Base-by-base conservation (phyloP, 2,329 filamentous ascomycete genomes). In the Xylaria sp. region DNA sequence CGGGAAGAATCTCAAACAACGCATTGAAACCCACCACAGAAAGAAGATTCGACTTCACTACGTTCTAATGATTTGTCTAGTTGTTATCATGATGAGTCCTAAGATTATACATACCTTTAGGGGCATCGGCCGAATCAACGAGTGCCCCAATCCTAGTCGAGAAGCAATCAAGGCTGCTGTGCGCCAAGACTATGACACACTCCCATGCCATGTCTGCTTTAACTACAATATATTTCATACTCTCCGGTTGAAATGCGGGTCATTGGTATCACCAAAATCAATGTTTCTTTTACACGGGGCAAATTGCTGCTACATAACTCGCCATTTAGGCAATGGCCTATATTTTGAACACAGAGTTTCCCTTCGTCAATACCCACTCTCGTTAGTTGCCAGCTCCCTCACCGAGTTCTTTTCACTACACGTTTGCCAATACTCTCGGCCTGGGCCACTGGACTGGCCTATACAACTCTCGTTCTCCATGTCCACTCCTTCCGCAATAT, bases 401-500 rank as follows among this genome's bases (percentile, higher is more conserved):
- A 32, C 32, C 25, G 18, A 43, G 18, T 13, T 61, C 34, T 25
- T 30, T 8, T 36, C 39, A 57, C 23, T 32, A 67, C 65, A 56
- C 32, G 36, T 32, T 56, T 43, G 13, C 10, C 36, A 55, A 43
- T 15, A 25, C 23, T 3, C 20, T 43, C 46, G 15, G 52, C 32
- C 28, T 65, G 41, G 62, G 58, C 52, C 34, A 59, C 18, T 34
- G 55, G 32, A 34, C 41, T 67, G 6, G 20, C 36, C 43, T 57
- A 28, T 28, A 28, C 28, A 36, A 61, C 56, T 15, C 18, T 59
- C 23, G 12, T 25, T 48, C 15, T 23, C 13, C 45, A 48, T 48
- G 10, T 23, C 10, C 23, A 56, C 20, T 55, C 53, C 55, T 67
- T 69, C 36, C 67, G 67, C 23, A 67, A 64, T 56, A 60, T 64